Percentiles rank a stretch among this genome's conserved stretches.
Conservation (phyloP, 2,329 filamentous ascomycete genomes). For the Huntiella abstrusa region DNA sequence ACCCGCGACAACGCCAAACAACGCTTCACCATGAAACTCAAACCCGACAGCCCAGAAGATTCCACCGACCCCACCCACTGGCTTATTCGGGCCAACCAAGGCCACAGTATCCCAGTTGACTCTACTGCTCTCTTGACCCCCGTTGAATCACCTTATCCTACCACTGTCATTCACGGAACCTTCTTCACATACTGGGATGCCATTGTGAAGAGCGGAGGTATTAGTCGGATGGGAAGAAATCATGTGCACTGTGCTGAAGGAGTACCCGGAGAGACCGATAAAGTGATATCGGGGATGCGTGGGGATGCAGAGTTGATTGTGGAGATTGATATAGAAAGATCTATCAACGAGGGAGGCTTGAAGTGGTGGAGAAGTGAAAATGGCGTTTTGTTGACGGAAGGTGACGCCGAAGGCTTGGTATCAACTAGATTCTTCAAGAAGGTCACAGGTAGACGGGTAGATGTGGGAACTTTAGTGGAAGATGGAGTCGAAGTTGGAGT, state of each 20-base stretch:
- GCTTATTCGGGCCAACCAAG: constrained; percentile 88
- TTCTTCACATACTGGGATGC: constrained; percentile 61
- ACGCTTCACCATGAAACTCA: constrained; percentile 55
- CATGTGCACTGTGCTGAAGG: constrained; percentile 83
- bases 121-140: constrained; percentile 52
- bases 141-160: constrained; percentile 42
- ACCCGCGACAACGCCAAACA: constrained; percentile 74
- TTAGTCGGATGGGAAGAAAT: constrained; percentile 64
- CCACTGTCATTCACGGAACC: constrained; percentile 67
- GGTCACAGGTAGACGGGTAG: constrained; percentile 43
- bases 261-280: constrained; percentile 26
- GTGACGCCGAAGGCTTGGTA: constrained; percentile 39
- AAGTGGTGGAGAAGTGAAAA: constrained; percentile 68
- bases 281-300: constrained; percentile 65
- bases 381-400: constrained; percentile 51
- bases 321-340: constrained; percentile 51
- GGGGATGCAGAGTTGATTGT: constrained; percentile 58
- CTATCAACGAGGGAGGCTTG: constrained; percentile 40
- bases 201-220: constrained; percentile 58
- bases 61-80: constrained; percentile 42
- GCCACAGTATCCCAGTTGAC: constrained; percentile 65
- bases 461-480: constrained; percentile 48
- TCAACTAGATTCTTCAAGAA: constrained; percentile 49
- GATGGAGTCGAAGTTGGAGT: constrained; percentile 48
- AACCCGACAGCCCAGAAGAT: constrained; percentile 15